Evolutionary conservation across 108 stramenopile species (phyloP).

Genomic region (Cyclotella choctawhatcheeana): DNA sequence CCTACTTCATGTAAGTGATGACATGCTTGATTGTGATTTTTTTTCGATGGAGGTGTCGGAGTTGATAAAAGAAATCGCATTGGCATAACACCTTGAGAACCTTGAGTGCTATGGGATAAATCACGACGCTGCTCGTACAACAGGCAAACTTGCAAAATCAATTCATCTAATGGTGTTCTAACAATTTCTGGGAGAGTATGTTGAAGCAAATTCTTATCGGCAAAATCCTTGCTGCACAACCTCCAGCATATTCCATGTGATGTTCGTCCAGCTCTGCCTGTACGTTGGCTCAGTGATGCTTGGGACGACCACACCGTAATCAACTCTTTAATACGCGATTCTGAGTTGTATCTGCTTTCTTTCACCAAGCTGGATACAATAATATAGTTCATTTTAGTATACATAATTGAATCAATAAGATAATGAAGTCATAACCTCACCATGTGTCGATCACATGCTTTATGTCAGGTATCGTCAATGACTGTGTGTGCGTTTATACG

Average conservation of each 20-base stretch:
- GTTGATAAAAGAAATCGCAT: constrained; percentile 72
- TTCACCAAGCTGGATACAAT: constrained; percentile 62
- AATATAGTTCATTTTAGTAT: too few species aligned
- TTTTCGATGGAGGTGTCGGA: constrained; percentile 78
- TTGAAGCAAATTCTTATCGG: constrained; percentile 42
- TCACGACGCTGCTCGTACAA: constrained; percentile 58
- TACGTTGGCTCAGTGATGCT: constrained; percentile 78
- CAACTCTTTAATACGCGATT: constrained; percentile 69
- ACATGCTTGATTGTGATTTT: constrained; percentile 59
- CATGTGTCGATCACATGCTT: constrained; percentile 78
- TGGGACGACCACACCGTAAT: constrained; percentile 68
- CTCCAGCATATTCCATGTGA: constrained; percentile 79
- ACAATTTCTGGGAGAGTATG: constrained; percentile 86
- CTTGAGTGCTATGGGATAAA: constrained; percentile 3
- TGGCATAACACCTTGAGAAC: constrained; percentile 30
- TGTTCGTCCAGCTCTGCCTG: constrained; percentile 92
- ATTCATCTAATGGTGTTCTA: constrained; percentile 87
- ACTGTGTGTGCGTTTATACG: constrained; percentile 32
- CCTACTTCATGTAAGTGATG: constrained; percentile 68
- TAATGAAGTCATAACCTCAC: not conserved
- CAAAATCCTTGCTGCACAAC: constrained; percentile 63
- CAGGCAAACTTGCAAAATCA: constrained; percentile 73
- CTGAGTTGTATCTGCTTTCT: constrained; percentile 78
- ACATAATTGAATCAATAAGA: too few species aligned
- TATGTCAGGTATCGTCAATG: constrained; percentile 73